Evolutionary conservation across 2,329 filamentous ascomycete genomes (phyloP), one percentile per base, ranked within the genome.

Genomic region (Fusarium mangiferae): DNA sequence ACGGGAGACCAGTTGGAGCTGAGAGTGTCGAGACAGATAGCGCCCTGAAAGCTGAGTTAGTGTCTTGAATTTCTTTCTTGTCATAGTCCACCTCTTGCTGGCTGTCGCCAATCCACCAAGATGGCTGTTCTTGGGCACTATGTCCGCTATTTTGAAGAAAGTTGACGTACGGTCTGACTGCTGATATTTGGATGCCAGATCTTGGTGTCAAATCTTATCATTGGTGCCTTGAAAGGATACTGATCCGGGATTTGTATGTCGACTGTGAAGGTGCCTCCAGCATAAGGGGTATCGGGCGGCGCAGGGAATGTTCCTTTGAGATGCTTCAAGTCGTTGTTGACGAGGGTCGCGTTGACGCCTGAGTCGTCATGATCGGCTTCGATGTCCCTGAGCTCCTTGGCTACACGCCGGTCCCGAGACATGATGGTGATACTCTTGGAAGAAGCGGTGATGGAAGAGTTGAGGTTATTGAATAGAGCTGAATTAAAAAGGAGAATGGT

Each of bases 121-220:
- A 7, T 7, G 20, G 10, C 6, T 55, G 28, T 18, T 30, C 28
- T 30, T 30, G 28, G 28, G 28, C 28, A 30, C 28, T 9, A 30
- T 30, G 28, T 10, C 28, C 28, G 9, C 41, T 15, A 26, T 36
- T n/a, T 7, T 11, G 24, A 7, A 15, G 13, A 22, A 5, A 22
- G 33, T 15, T 14, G 24, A 87, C 91, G 80, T 85, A 97, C 95
- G 45, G 95, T 98, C 81, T 96, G 93, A 79, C 93, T 96, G 87
- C 94, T 97, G 84, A 99, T 90, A 80, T 99, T 99, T 39, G 96
- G 96, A 82, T 99, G 96, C 95, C 95, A 99, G 77, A 98, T 92
- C 83, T 92, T 95, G 73, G 96, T 99, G 74, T 92, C 90, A 80
- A 98, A 98, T 78, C 90, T 92, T 93, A 99, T 98, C 67, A 90